Evolutionary conservation across 2,329 filamentous ascomycete genomes (phyloP).

Genomic region (Fusarium guadeloupense): DNA sequence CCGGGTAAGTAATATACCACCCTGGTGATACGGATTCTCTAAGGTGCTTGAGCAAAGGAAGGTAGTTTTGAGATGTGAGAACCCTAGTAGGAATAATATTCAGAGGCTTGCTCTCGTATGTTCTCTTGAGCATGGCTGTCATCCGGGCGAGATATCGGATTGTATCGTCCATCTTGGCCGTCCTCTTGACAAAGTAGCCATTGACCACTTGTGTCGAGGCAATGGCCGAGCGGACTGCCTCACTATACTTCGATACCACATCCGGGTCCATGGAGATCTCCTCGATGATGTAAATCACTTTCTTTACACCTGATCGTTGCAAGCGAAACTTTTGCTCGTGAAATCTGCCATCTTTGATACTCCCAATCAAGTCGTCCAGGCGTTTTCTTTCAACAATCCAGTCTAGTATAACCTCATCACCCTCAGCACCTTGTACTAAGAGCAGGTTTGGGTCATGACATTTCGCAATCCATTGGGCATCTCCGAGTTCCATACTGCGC

Average conservation of each 20-base stretch:
- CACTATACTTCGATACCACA: slow-evolving; percentile 65
- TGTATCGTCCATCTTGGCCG: slow-evolving; percentile 78
- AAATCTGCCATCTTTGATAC: slow-evolving; percentile 84
- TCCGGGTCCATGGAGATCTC: slow-evolving; percentile 70
- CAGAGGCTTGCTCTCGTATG: slow-evolving; percentile 68
- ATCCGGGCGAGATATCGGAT: slow-evolving; percentile 78
- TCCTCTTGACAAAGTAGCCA: slow-evolving; percentile 81
- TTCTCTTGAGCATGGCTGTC: slow-evolving; percentile 72
- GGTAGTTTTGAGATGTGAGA: slow-evolving; percentile 72
- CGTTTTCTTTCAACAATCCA: slow-evolving; percentile 85
- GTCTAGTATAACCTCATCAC: slow-evolving; percentile 78
- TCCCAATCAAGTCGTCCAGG: slow-evolving; percentile 80
- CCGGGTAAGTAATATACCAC: slow-evolving; percentile 73
- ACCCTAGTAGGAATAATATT: slow-evolving; percentile 71
- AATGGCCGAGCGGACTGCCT: slow-evolving; percentile 76
- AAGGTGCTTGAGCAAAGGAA: slow-evolving; percentile 69
- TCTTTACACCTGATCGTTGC: slow-evolving; percentile 74
- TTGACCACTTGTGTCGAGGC: slow-evolving; percentile 81
- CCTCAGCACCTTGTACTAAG: slow-evolving; percentile 64
- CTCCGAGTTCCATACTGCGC: slow-evolving; percentile 75
- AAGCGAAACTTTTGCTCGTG: slow-evolving; percentile 87
- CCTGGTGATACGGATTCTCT: slow-evolving; percentile 58
- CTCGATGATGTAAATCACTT: slow-evolving; percentile 82
- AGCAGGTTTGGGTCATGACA: slow-evolving; percentile 68
- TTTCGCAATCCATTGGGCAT: slow-evolving; percentile 83